phyloP scores from a whole-genome alignment of 2,329 filamentous ascomycete species.

The Harringtonia aguacate region DNA sequence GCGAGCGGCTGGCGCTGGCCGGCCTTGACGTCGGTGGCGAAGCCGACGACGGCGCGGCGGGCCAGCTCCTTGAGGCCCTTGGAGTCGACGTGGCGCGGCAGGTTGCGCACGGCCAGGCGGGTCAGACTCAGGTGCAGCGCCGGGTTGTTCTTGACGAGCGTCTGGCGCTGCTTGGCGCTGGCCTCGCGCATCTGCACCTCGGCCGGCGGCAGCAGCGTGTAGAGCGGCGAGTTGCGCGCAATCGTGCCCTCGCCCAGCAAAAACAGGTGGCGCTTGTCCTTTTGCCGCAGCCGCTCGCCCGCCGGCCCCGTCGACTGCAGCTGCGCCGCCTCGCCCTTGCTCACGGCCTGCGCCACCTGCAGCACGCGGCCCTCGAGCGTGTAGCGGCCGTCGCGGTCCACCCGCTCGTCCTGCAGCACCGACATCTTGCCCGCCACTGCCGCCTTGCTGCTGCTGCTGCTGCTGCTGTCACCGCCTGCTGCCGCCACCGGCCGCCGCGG shows the following conservation, averaged over 20 bases:
- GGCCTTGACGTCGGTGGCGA: constrained; percentile 78
- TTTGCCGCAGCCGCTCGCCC: constrained; percentile 52
- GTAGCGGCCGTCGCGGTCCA: constrained; percentile 74
- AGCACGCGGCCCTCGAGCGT: constrained; percentile 84
- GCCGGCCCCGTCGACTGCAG: constrained; percentile 64
- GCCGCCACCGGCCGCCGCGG: constrained; percentile 38
- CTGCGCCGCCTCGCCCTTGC: constrained; percentile 66
- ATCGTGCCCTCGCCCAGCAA: constrained; percentile 82
- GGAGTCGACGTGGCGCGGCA: constrained; percentile 70
- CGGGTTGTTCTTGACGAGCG: constrained; percentile 83
- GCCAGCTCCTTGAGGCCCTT: constrained; percentile 89
- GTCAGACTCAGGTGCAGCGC: constrained; percentile 81
- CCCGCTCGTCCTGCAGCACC: constrained; percentile 74
- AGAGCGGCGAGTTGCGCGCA: constrained; percentile 63
- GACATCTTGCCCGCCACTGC: constrained; percentile 61
- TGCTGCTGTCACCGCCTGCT: neutral
- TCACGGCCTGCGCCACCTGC: constrained; percentile 75
- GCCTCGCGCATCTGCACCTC: constrained; percentile 85
- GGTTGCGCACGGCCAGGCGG: constrained; percentile 81
- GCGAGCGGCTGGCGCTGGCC: constrained; percentile 68
- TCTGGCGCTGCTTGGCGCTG: constrained; percentile 77
- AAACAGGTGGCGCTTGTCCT: constrained; percentile 84
- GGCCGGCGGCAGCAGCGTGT: constrained; percentile 61
- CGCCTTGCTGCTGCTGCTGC: constrained; percentile 6
- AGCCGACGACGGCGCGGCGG: constrained; percentile 85